These are phyloP conservation scores for Arbutus unedo DNA, from an alignment of 148 eudicot species.

Conservation along the genomic window DNA sequence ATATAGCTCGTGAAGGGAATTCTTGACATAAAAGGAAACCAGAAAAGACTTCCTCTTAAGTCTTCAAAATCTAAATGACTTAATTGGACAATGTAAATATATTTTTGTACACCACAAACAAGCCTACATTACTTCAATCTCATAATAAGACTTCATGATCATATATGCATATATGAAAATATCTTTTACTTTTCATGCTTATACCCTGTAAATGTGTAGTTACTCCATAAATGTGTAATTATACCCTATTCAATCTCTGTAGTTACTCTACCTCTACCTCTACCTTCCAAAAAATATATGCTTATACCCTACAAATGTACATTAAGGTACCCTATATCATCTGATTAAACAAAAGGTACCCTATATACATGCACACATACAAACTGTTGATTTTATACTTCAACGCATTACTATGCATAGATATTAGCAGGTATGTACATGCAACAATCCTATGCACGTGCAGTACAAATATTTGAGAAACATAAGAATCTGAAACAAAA, in stretches of 20 bases:
- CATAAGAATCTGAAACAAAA: too few relatives aligned
- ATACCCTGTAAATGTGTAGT: too few relatives aligned
- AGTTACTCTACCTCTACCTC: background rate
- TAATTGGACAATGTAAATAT: background rate
- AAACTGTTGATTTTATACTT: background rate
- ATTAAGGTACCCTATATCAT: too few relatives aligned
- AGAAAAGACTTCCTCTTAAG: background rate
- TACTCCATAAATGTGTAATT: too few relatives aligned
- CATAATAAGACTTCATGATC: background rate
- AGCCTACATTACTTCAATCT: background rate
- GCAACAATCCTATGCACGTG: too few relatives aligned
- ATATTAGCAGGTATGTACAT: too few relatives aligned
- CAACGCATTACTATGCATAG: background rate
- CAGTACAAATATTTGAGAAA: too few relatives aligned
- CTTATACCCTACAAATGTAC: background rate
- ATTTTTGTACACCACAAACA: background rate
- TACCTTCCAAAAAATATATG: background rate
- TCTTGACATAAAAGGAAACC: too few relatives aligned
- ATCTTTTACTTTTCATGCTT: background rate
- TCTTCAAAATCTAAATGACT: background rate
- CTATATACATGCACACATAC: background rate
- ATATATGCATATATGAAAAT: background rate
- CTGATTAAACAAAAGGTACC: background rate
- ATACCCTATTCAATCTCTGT: background rate
- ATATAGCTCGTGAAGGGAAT: too few relatives aligned